Evolutionary conservation across 352 stramenopile species (phyloP).

Genomic region (Phytophthora syringae): DNA sequence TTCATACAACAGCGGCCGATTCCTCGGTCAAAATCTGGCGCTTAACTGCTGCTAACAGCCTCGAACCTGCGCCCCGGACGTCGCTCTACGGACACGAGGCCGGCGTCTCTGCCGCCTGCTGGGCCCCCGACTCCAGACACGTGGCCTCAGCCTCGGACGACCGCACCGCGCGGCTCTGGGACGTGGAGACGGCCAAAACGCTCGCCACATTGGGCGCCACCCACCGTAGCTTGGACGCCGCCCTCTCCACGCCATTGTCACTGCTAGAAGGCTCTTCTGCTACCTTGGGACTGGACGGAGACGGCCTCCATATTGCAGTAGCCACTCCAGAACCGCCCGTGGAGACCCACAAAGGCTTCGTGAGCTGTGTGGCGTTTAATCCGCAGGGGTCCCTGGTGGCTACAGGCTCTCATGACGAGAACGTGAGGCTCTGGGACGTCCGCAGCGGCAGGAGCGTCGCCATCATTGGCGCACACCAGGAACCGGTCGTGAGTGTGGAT

Average conservation of each 20-base stretch:
- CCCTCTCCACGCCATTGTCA: constrained; percentile 32
- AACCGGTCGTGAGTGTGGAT: constrained; percentile 94
- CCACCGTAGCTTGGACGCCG: constrained; percentile 39
- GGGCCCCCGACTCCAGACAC: constrained; percentile 86
- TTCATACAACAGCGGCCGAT: constrained; percentile 61
- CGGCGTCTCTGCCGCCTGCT: constrained; percentile 94
- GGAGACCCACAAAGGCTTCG: constrained; percentile 94
- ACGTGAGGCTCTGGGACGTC: constrained; percentile 96
- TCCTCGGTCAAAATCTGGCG: constrained; percentile 82
- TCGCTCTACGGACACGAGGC: constrained; percentile 91
- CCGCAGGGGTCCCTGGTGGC: constrained; percentile 93
- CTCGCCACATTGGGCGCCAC: constrained; percentile 75
- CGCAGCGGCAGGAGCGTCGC: constrained; percentile 89
- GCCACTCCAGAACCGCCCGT: constrained; percentile 48
- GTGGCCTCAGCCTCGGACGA: constrained; percentile 96
- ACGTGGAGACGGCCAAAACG: constrained; percentile 88
- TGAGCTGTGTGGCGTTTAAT: constrained; percentile 96
- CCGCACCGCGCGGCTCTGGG: constrained; percentile 95
- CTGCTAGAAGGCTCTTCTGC: constrained; percentile 36
- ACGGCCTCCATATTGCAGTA: constrained; percentile 28
- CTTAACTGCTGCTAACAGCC: constrained; percentile 19
- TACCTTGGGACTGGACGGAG: constrained; percentile 28
- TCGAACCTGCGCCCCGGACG: constrained; percentile 34
- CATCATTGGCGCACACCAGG: constrained; percentile 93
- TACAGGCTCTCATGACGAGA: constrained; percentile 94